These are phyloP conservation scores for Saxophila tyrrhenica DNA, from an alignment of 495 filamentous ascomycete species.

Conservation along the genomic window DNA sequence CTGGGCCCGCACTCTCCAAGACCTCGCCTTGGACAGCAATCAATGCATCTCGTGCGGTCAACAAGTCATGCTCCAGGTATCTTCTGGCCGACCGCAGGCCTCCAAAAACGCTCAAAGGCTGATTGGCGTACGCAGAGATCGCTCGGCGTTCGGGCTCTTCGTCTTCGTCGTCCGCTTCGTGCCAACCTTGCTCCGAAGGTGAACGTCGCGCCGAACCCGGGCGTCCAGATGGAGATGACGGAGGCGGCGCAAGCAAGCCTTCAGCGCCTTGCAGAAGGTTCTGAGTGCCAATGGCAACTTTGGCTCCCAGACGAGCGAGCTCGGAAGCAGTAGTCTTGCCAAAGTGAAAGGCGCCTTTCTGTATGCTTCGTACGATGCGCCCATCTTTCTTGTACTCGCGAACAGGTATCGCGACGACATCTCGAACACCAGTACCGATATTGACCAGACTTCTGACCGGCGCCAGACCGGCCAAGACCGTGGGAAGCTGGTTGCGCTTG, in stretches of 20 bases:
- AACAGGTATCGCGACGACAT: slow-evolving; percentile 81
- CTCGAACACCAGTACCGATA: slow-evolving; percentile 71
- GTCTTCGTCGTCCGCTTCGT: slow-evolving; percentile 59
- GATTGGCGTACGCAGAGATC: slow-evolving; percentile 84
- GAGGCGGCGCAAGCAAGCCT: slow-evolving; percentile 45
- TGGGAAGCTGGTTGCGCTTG: slow-evolving; percentile 77
- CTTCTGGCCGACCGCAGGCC: slow-evolving; percentile 72
- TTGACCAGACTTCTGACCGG: slow-evolving; percentile 82
- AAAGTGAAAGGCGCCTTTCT: slow-evolving; percentile 80
- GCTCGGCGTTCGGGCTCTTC: slow-evolving; percentile 29
- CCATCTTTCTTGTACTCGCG: slow-evolving; percentile 90
- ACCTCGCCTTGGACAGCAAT: slow-evolving; percentile 90
- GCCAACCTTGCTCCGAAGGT: slow-evolving; percentile 38
- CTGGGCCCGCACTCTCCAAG: slow-evolving; percentile 72
- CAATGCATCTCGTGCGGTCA: slow-evolving; percentile 75
- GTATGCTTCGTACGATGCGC: slow-evolving; percentile 77
- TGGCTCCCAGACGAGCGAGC: slow-evolving; percentile 83
- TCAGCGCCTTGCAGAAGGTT: slow-evolving; percentile 81
- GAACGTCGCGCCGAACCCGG: slow-evolving; percentile 19
- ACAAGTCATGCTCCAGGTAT: slow-evolving; percentile 74
- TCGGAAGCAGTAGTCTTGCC: slow-evolving; percentile 87
- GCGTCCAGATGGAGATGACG: slow-evolving; percentile 11
- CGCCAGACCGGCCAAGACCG: slow-evolving; percentile 79
- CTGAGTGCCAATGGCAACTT: slow-evolving; percentile 89
- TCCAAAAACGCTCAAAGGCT: slow-evolving; percentile 76